Evolutionary conservation across 176 grass and related monocot genomes (phyloP).

Genomic region (Otatea glauca): DNA sequence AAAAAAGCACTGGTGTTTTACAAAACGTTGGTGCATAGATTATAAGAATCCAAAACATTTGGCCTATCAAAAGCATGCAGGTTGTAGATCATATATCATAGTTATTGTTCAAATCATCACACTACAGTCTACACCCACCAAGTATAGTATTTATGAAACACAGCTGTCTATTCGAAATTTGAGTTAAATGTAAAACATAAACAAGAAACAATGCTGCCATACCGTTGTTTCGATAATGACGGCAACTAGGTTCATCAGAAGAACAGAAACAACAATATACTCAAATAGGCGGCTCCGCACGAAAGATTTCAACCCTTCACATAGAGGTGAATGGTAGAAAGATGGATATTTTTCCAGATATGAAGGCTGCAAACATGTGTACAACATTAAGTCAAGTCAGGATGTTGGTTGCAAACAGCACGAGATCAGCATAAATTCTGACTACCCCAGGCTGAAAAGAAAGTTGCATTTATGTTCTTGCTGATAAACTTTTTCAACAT

Average conservation of each 20-base stretch:
- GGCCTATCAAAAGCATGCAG: constrained; percentile 15
- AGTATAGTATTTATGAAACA: constrained; percentile 30
- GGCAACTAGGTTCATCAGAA: constrained; percentile 85
- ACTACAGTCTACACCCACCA: not conserved
- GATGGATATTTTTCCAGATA: constrained; percentile 83
- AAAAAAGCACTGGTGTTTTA: constrained; percentile 7
- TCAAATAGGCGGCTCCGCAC: constrained; percentile 76
- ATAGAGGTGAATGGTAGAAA: constrained; percentile 77
- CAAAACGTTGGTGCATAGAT: not conserved
- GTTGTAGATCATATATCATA: constrained; percentile 27
- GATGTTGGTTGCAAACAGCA: constrained; percentile 4
- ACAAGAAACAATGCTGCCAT: constrained; percentile 34
- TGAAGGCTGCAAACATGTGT: constrained; percentile 76
- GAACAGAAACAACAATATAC: constrained; percentile 70
- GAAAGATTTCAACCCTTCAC: constrained; percentile 74
- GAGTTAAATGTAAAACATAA: constrained; percentile 31
- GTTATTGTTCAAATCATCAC: constrained; percentile 18
- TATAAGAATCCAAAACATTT: not conserved
- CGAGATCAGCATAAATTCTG: not conserved
- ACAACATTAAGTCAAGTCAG: constrained; percentile 47
- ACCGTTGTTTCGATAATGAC: constrained; percentile 98
- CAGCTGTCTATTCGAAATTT: constrained; percentile 5
- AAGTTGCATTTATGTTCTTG: not conserved
- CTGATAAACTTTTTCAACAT: not conserved
- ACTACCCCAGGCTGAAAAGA: not conserved